Percentiles rank a stretch among this genome's conserved stretches.
These are phyloP conservation scores for Candida coquimbonensis DNA, from an alignment of 805 yeast genomes.

Conservation along the genomic window DNA sequence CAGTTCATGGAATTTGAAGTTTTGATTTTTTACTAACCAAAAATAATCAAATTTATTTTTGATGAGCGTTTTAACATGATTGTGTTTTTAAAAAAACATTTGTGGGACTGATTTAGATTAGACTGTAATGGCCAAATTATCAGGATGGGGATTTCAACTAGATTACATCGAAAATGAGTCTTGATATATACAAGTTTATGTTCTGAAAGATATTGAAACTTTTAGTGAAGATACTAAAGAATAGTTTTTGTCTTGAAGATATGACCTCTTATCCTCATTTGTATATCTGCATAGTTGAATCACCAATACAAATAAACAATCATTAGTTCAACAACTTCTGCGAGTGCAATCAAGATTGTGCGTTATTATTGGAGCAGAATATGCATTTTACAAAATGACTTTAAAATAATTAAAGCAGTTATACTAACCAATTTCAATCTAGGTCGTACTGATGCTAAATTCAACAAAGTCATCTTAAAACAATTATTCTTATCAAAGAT, in stretches of 20 bases:
- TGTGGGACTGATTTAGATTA: conserved; percentile 40
- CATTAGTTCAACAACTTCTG: conserved; percentile 20
- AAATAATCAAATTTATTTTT: conserved; percentile 1
- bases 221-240: background rate
- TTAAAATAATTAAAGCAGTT: background rate
- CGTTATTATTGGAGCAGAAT: conserved; percentile 44
- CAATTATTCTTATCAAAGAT: conserved; percentile 95
- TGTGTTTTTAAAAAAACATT: background rate
- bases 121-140: conserved; percentile 70
- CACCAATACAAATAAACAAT: background rate
- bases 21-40: conserved; percentile 6
- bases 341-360: conserved; percentile 33
- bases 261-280: conserved; percentile 4
- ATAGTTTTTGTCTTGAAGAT: background rate
- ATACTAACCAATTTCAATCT: conserved; percentile 31
- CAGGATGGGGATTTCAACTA: background rate
- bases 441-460: conserved; percentile 98
- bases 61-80: background rate
- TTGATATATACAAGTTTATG: conserved; percentile 1
- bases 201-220: background rate
- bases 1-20: background rate
- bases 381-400: conserved; percentile 1
- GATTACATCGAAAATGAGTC: background rate
- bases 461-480: conserved; percentile 95
- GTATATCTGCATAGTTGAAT: background rate